Conservation (phyloP, 2,329 filamentous ascomycete genomes). For the Alternaria angustiovoidea region DNA sequence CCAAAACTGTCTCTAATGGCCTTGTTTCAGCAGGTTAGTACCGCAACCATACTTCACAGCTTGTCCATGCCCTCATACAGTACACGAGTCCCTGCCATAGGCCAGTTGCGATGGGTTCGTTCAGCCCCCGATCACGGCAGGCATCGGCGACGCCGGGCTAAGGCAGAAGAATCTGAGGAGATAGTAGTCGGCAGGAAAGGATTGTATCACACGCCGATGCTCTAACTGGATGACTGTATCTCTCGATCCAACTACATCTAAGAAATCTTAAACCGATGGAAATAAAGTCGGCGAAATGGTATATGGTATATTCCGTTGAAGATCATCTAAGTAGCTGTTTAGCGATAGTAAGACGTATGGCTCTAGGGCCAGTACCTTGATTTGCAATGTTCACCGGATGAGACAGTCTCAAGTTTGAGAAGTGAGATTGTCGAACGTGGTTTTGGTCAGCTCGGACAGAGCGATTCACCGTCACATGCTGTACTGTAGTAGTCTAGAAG, state of each 20-base stretch:
- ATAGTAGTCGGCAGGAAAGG: not conserved
- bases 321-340: not conserved
- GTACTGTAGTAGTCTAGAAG: not conserved
- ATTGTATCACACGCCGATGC: not conserved
- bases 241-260: not conserved
- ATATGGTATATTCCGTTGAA: not conserved
- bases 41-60: not conserved
- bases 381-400: not conserved
- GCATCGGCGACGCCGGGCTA: constrained; percentile 1
- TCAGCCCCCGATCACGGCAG: not conserved
- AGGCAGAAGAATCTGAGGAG: not conserved
- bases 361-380: not conserved
- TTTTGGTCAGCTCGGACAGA: not conserved
- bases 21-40: not conserved
- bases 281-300: not conserved
- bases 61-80: not conserved
- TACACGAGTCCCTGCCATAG: not conserved
- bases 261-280: not conserved
- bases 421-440: not conserved
- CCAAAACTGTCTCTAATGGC: not conserved
- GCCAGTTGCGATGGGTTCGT: not conserved
- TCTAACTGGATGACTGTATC: not conserved
- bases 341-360: not conserved
- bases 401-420: not conserved
- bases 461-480: not conserved